Evolutionary conservation across 1,139 yeast species (phyloP), one percentile per base, ranked within the genome.

Genomic region (Blastobotrys raffinosifermentans): DNA sequence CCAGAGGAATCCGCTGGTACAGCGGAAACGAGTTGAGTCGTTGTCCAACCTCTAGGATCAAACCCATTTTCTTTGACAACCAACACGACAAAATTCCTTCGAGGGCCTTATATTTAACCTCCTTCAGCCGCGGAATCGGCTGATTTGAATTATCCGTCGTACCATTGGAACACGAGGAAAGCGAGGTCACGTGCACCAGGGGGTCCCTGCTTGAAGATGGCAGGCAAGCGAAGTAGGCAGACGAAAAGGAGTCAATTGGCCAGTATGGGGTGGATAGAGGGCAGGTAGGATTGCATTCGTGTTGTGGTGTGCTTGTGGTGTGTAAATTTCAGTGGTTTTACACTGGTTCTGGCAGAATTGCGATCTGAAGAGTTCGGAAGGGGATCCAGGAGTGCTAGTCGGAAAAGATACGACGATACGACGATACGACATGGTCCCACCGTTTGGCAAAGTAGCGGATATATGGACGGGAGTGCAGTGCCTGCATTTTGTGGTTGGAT

Each of bases 1-100:
- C 47, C n/a, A 53, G 37, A 5, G 63, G 65, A 15, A 51, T 34
- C 5, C 51, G 45, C 29, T 44, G 34, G 42, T 48, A 53, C 29
- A 53, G 37, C 13, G 60, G 60, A 6, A 25, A 6, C 15, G 27
- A 8, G 19, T n/a, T 19, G 5, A 18, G 13, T 5, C 13, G 31
- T n/a, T 21, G 13, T 6, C 7, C 7, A 27, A 7, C 18, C 20
- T 41, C 29, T 26, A 36, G 23, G 9, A 38, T 15, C 32, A 40
- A 19, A 16, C 44, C 44, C 44, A 40, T 40, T n/a, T 21, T 29
- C 11, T 20, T 4, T 7, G 21, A 9, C 9, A 6, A 19, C 21
- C 21, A 19, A 19, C 21, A 6, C 6, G 21, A 19, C 6, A 7
- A 6, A 19, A 19, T 9, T 9, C 21, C 6, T 6, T 7, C 9